A percentile compares a stretch with the other conserved stretches of the same genome.
Conservation (phyloP, 768 basidiomycete species). For the Xanthoconium stramineum region DNA sequence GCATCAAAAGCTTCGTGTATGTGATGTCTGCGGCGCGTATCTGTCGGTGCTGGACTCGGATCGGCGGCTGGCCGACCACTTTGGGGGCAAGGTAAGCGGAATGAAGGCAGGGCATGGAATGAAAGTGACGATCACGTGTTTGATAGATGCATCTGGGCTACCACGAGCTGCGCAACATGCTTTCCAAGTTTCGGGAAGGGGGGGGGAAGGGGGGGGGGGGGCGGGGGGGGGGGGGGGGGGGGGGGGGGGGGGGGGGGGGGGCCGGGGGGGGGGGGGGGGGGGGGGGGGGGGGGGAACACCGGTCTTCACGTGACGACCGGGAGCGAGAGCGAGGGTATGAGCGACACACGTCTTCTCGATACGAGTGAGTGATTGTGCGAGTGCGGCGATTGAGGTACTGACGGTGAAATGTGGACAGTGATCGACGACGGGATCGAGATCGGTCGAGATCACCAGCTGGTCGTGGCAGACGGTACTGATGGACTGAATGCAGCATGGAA, state of each 20-base stretch:
- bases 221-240: constrained; percentile 46
- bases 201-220: constrained; percentile 46
- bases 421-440: constrained; percentile 69
- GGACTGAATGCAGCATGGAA: constrained; percentile 25
- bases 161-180: constrained; percentile 94
- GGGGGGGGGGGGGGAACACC: constrained; percentile 51
- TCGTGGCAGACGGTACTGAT: constrained; percentile 51
- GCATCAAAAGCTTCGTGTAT: constrained; percentile 99
- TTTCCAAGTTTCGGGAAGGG: constrained; percentile 81
- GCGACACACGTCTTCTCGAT: constrained; percentile 63
- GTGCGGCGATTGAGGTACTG: constrained; percentile 14
- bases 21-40: constrained; percentile 99
- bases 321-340: constrained; percentile 71
- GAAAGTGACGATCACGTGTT: constrained; percentile 29
- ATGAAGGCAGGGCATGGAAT: constrained; percentile 16
- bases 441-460: constrained; percentile 66
- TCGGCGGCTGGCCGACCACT: constrained; percentile 97
- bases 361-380: constrained; percentile 54
- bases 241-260: constrained; percentile 47
- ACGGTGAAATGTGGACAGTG: constrained; percentile 37
- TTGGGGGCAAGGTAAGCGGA: constrained; percentile 90
- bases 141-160: constrained; percentile 97
- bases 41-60: constrained; percentile 97
- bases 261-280: constrained; percentile 45
- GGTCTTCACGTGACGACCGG: constrained; percentile 62